Base-by-base conservation (phyloP, 169 alveolate genomes). In the Plasmodium cynomolgi region DNA sequence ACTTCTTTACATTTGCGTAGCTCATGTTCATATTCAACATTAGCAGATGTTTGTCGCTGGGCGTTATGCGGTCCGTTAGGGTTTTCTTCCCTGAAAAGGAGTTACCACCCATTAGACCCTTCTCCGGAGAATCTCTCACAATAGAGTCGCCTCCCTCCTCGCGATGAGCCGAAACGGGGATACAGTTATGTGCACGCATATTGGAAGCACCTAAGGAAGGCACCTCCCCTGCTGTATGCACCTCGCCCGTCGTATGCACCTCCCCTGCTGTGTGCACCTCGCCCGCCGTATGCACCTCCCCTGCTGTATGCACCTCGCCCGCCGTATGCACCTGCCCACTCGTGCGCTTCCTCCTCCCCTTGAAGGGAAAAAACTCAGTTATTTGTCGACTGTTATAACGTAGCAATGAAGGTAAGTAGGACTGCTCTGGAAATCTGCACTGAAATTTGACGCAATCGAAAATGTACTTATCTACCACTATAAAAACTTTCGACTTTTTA, bases 281-380 rank as follows among this genome's bases (percentile, higher is more conserved):
- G n/a, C n/a, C n/a, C n/a, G n/a, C n/a, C n/a, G n/a, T n/a, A n/a
- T n/a, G 58, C 5, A 13, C 8, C 58, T 47, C 17, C 44, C 44
- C 44, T 9, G 44, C 44, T 37, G 44, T 4, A 37, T 0, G 44
- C 44, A 37, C 50, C 50, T n/a, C n/a, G n/a, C n/a, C n/a, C n/a
- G n/a, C n/a, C n/a, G n/a, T n/a, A n/a, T n/a, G n/a, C n/a, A n/a
- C n/a, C n/a, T n/a, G n/a, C n/a, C n/a, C n/a, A n/a, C n/a, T n/a
- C n/a, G n/a, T n/a, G n/a, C 50, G 7, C 3, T 41, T 0, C 15
- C 54, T 44, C 54, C 72, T 75, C 39, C 50, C 37, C 41, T 77
- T 88, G 68, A 88, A 47, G n/a, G 93, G 71, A 88, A 88, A 88
- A 58, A 37, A 88, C 2, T 88, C 94, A 23, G 94, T 88, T 58